A percentile compares a stretch with the other conserved stretches of the same genome.
Evolutionary conservation across 345 rosid species (phyloP).

Genomic region (Populus pruinosa): DNA sequence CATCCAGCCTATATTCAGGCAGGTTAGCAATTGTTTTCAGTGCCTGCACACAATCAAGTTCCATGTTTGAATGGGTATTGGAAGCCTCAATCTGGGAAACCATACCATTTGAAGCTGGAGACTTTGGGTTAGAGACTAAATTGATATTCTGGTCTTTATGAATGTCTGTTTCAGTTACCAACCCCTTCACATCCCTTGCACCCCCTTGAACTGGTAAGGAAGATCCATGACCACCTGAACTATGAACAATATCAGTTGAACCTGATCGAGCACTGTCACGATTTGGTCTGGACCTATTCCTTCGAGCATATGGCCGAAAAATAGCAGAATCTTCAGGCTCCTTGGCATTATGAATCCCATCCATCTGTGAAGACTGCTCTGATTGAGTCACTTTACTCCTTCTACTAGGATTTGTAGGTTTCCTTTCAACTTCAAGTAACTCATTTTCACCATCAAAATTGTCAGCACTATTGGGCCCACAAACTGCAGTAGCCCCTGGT

Average conservation of each 20-base stretch:
- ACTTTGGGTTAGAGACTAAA: slow-evolving; percentile 42
- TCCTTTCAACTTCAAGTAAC: slow-evolving; percentile 55
- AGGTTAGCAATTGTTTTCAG: slow-evolving; percentile 31
- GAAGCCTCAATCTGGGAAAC: slow-evolving; percentile 40
- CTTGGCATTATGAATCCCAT: slow-evolving; percentile 61
- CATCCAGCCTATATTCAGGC: slow-evolving; percentile 40
- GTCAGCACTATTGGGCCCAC: slow-evolving; percentile 90
- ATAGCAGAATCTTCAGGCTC: slow-evolving; percentile 97
- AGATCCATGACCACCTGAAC: slow-evolving; percentile 69
- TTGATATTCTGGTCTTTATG: slow-evolving; percentile 53
- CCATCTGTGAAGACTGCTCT: slow-evolving; percentile 66
- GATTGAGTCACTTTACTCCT: slow-evolving; percentile 53
- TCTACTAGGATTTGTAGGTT: slow-evolving; percentile 41
- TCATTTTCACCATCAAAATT: slow-evolving; percentile 86
- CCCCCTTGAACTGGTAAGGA: slow-evolving; percentile 49
- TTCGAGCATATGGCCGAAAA: slow-evolving; percentile 93
- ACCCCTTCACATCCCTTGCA: slow-evolving; percentile 54
- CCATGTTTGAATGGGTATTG: slow-evolving; percentile 41
- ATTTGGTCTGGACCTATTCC: slow-evolving; percentile 81
- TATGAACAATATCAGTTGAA: slow-evolving; percentile 65
- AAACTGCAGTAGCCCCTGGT: slow-evolving; percentile 59
- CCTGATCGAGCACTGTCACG: slow-evolving; percentile 81
- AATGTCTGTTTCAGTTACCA: slow-evolving; percentile 48
- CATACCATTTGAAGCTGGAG: slow-evolving; percentile 53
- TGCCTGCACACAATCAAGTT: slow-evolving; percentile 45